Conservation (phyloP, 176 grass and related monocot species). For the Lolium multiflorum region DNA sequence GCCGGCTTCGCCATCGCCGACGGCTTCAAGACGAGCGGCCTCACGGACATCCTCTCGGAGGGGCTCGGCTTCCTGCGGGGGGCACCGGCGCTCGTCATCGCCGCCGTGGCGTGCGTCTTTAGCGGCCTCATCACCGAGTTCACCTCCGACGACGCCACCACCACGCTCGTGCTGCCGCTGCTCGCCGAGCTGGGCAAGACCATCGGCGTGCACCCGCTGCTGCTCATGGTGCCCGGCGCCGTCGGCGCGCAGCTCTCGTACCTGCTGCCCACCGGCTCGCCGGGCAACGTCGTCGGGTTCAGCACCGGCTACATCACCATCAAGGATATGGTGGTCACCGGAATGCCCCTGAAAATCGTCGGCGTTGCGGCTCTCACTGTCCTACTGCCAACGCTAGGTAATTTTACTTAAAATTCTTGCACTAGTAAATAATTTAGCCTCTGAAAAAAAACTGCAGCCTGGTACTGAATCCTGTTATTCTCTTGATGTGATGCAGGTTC, state of each 20-base stretch:
- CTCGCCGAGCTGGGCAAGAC: conserved; percentile 65
- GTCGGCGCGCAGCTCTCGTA: conserved; percentile 77
- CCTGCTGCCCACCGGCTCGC: conserved; percentile 75
- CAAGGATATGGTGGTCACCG: conserved; percentile 74
- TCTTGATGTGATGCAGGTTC: conserved; percentile 28
- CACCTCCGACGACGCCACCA: conserved; percentile 75
- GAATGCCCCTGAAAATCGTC: conserved; percentile 61
- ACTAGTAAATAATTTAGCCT: neutral
- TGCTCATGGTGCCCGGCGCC: conserved; percentile 81
- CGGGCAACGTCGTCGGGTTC: conserved; percentile 73
- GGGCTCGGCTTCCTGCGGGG: conserved; percentile 56
- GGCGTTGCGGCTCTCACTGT: conserved; percentile 48
- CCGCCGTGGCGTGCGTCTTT: conserved; percentile 60
- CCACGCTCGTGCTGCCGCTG: conserved; percentile 80
- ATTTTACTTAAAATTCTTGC: neutral
- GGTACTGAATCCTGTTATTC: neutral
- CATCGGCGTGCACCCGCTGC: conserved; percentile 61
- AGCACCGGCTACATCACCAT: conserved; percentile 67
- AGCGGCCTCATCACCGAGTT: conserved; percentile 71
- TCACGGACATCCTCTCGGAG: conserved; percentile 59
- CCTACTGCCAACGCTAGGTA: conserved; percentile 77
- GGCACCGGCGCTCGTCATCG: conserved; percentile 59
- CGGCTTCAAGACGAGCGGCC: conserved; percentile 68
- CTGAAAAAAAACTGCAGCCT: neutral
- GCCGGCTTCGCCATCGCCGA: conserved; percentile 89